Evolutionary conservation across 169 alveolate species (phyloP).

Genomic region (Plasmodium inui): DNA sequence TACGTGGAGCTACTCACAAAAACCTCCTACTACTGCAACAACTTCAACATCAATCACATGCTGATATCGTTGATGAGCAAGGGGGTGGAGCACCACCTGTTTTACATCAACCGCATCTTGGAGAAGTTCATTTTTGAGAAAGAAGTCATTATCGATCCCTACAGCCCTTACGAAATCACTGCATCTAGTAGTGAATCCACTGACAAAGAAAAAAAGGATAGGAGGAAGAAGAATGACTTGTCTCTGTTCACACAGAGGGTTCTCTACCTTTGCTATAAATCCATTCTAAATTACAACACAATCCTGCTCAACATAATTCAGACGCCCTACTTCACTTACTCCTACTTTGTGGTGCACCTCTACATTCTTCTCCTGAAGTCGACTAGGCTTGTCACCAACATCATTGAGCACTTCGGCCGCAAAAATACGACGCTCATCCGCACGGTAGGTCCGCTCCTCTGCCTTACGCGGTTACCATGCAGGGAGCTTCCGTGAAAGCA

Average conservation of each 20-base stretch:
- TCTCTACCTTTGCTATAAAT: slow-evolving; percentile 47
- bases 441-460: slow-evolving; percentile 22
- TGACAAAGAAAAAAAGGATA: background rate
- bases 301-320: slow-evolving; percentile 41
- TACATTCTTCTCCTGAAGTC: slow-evolving; percentile 34
- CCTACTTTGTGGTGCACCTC: slow-evolving; percentile 41
- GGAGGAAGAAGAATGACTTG: slow-evolving; percentile 17
- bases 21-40: slow-evolving; percentile 44
- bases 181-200: slow-evolving; percentile 25
- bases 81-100: slow-evolving; percentile 66
- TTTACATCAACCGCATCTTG: slow-evolving; percentile 38
- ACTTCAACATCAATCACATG: slow-evolving; percentile 25
- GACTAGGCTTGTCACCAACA: slow-evolving; percentile 51
- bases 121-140: slow-evolving; percentile 67
- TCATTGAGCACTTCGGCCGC: slow-evolving; percentile 56
- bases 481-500: too few relatives aligned
- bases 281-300: slow-evolving; percentile 46
- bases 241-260: slow-evolving; percentile 63
- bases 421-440: slow-evolving; percentile 53
- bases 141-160: slow-evolving; percentile 42
- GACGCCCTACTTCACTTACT: slow-evolving; percentile 21
- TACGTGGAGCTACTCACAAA: slow-evolving; percentile 66
- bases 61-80: slow-evolving; percentile 52
- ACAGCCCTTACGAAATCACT: slow-evolving; percentile 56
- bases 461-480: too few relatives aligned